phyloP scores from a whole-genome alignment of 306 rosid genomes.

The Cucurbita pepo region DNA sequence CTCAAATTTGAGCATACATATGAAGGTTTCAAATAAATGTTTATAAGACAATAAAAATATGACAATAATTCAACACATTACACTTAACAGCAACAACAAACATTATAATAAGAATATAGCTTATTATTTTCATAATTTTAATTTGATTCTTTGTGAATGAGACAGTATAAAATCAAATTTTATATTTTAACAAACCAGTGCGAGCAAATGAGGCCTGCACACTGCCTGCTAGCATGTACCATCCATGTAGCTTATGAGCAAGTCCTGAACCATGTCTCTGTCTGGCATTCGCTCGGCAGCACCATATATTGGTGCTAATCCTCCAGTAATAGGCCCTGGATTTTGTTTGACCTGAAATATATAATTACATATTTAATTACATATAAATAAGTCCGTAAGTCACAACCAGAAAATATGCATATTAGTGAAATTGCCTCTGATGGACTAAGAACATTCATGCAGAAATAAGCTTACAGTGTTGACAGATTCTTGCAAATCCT shows the following conservation, averaged over 20 bases:
- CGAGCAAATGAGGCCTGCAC: not conserved
- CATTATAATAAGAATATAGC: not conserved
- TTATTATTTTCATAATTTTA: not conserved
- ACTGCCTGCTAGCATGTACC: slow-evolving; percentile 44
- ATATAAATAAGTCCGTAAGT: not conserved
- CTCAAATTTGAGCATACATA: not conserved
- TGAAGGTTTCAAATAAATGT: not conserved
- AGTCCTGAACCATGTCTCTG: slow-evolving; percentile 66
- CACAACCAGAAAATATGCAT: not conserved
- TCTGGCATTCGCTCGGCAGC: slow-evolving; percentile 98
- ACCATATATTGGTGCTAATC: slow-evolving; percentile 85
- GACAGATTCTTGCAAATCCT: slow-evolving; percentile 63
- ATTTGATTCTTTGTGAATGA: not conserved
- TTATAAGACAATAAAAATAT: not conserved
- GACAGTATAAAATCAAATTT: not conserved
- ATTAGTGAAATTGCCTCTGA: not conserved
- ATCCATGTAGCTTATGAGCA: slow-evolving; percentile 85
- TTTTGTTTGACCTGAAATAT: slow-evolving; percentile 61
- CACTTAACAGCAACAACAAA: not conserved
- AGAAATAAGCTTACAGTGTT: slow-evolving; percentile 43
- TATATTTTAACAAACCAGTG: not conserved
- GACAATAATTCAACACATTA: not conserved
- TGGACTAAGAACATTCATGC: not conserved
- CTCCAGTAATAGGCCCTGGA: slow-evolving; percentile 88
- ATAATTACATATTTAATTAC: not conserved